Base-by-base conservation (phyloP, 2,329 filamentous ascomycete genomes). In the Penicillium sp. region DNA sequence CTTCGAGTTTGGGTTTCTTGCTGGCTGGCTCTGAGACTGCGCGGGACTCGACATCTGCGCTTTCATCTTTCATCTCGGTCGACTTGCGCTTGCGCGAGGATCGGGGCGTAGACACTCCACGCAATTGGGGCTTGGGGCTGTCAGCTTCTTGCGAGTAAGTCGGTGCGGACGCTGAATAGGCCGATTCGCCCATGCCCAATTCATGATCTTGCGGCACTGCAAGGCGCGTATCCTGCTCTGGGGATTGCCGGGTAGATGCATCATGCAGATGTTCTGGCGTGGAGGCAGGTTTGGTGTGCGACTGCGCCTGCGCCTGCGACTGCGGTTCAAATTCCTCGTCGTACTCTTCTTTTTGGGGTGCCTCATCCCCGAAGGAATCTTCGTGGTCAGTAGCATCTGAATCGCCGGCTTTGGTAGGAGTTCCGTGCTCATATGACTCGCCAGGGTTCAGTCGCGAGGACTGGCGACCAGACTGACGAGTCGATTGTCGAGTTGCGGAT, bases 401-500 rank as follows among this genome's bases (percentile, higher is more conserved):
- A 1, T 56, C 59, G 4, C 36, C 45, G 11, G 26, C 28, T 34
- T 58, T 63, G 26, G 47, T 58, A 4, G 61, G 40, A 3, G 54
- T 48, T 13, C 42, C 58, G 31, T 64, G 58, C 18, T 67, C 62
- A n/a, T 57, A 48, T 26, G 63, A 56, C 19, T 51, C 55, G 33
- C 62, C 61, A 5, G 64, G 59, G 54, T 66, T 71, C 13, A 71
- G 55, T 52, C 71, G 67, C 9, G 42, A 45, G 2, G 42, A 33
- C n/a, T 45, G 42, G 11, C 42, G 42, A 33, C 70, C 66, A 13
- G 72, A 74, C 53, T 69, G 67, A 39, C 72, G 67, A 28, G 71
- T 65, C 13, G 72, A 75, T 54, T 69, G 67, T 39, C 72, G 67
- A 18, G 71, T 71, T 23, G 70, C n/a, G n/a, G n/a, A n/a, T n/a